phyloP scores from a whole-genome alignment of 2,329 filamentous ascomycete genomes.

The Alternaria consortialis region DNA sequence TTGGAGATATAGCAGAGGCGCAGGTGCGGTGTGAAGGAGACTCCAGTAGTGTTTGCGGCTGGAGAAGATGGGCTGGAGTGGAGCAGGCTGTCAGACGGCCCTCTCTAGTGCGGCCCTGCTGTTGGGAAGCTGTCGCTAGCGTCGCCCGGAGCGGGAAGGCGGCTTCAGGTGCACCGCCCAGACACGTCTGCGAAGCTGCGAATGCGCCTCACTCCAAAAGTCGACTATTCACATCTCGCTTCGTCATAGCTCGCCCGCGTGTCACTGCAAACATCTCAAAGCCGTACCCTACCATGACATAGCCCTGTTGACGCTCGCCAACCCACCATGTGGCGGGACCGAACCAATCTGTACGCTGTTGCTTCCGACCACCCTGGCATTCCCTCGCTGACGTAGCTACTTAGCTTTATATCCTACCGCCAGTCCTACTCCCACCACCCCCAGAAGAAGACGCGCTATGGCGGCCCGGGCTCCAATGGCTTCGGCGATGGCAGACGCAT shows the following conservation, averaged over 20 bases:
- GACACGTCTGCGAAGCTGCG: conserved; percentile 10
- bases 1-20: conserved; percentile 22
- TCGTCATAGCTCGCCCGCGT: not conserved
- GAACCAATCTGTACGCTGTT: conserved; percentile 87
- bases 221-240: not conserved
- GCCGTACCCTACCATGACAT: conserved; percentile 40
- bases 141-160: conserved; percentile 22
- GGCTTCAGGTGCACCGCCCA: conserved; percentile 12
- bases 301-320: conserved; percentile 35
- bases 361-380: conserved; percentile 19
- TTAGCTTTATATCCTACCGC: conserved; percentile 96
- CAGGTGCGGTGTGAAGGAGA: conserved; percentile 30
- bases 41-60: conserved; percentile 40
- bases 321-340: conserved; percentile 91
- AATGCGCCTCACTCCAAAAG: conserved; percentile 14
- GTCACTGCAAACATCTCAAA: not conserved
- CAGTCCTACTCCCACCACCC: conserved; percentile 98
- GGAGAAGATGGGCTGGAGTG: conserved; percentile 34
- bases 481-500: conserved; percentile 56
- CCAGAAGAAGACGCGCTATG: conserved; percentile 77
- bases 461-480: conserved; percentile 63
- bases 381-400: conserved; percentile 48
- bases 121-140: not conserved
- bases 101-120: conserved; percentile 5
- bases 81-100: conserved; percentile 33